These are phyloP conservation scores for Boeremia exigua DNA, from an alignment of 2,329 filamentous ascomycete genomes.

Conservation along the genomic window DNA sequence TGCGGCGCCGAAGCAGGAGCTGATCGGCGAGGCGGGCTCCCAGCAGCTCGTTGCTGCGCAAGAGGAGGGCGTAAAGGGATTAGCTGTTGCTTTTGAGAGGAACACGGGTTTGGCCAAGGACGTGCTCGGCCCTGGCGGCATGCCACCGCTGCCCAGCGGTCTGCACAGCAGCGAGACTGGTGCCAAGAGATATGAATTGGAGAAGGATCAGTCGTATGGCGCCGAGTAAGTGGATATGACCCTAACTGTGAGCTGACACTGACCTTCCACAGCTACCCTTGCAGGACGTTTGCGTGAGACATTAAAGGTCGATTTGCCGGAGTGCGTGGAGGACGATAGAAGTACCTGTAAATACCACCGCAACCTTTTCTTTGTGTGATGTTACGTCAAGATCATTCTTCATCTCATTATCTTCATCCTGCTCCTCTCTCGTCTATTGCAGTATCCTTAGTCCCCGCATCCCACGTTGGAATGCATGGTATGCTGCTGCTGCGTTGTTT, in stretches of 20 bases:
- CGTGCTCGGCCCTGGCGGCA: conserved; percentile 74
- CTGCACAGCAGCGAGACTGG: conserved; percentile 61
- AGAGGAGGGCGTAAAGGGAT: conserved; percentile 72
- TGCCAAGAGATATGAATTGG: conserved; percentile 73
- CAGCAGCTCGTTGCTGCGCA: conserved; percentile 78
- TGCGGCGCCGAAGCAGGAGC: conserved; percentile 78
- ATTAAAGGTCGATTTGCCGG: background rate
- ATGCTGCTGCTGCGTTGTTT: background rate
- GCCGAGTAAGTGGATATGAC: conserved; percentile 41
- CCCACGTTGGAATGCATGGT: no score
- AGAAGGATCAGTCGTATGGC: conserved; percentile 71
- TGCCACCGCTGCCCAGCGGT: conserved; percentile 88
- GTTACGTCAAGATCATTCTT: conserved; percentile 1
- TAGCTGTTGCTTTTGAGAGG: conserved; percentile 77
- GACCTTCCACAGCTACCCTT: conserved; percentile 49
- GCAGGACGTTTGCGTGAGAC: conserved; percentile 51
- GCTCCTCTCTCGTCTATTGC: background rate
- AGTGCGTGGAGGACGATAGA: conserved; percentile 22
- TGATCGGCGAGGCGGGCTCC: conserved; percentile 74
- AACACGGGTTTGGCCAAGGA: conserved; percentile 60
- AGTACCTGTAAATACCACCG: conserved; percentile 39
- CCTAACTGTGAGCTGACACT: conserved; percentile 11
- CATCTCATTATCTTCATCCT: background rate
- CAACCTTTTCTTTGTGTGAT: conserved; percentile 21
- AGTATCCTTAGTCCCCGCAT: background rate